Evolutionary conservation across 371 early-diverging fungal genomes (phyloP).

Genomic region (Scutellospora calospora): DNA sequence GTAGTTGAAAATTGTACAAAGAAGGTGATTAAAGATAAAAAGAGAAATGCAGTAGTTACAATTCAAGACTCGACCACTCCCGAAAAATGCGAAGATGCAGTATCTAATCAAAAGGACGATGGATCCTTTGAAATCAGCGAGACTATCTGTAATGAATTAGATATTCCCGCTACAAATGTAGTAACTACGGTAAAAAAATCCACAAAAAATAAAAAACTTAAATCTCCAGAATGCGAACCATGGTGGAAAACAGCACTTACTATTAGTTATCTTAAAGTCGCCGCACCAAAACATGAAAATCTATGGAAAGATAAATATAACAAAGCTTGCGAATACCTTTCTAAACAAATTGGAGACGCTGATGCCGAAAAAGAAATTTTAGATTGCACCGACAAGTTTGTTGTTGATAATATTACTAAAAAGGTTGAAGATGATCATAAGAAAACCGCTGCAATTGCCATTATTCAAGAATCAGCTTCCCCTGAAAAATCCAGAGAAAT

Average conservation of each 20-base stretch:
- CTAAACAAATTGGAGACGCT: not conserved
- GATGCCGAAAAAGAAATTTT: not conserved
- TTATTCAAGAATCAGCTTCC: not conserved
- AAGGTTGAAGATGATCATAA: not conserved
- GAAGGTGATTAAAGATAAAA: not conserved
- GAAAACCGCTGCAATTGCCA: not conserved
- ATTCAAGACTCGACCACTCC: not conserved
- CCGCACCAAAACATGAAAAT: not conserved
- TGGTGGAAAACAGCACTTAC: conserved; percentile 30
- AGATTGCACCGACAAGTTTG: not conserved
- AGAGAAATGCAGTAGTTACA: not conserved
- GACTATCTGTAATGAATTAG: not conserved
- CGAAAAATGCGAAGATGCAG: not conserved
- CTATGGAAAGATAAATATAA: not conserved
- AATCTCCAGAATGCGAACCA: not conserved
- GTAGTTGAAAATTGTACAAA: conserved; percentile 27
- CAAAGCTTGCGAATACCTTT: not conserved
- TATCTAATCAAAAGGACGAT: not conserved
- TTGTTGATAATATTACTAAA: conserved; percentile 21
- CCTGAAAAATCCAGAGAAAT: not conserved
- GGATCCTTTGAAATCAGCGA: conserved; percentile 28
- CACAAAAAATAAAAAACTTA: not conserved
- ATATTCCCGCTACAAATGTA: not conserved
- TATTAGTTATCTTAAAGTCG: not conserved
- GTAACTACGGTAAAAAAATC: not conserved